Percentiles rank a stretch among this genome's conserved stretches.
These are phyloP conservation scores for Salix exigua DNA, from an alignment of 345 rosid species.

Conservation along the genomic window DNA sequence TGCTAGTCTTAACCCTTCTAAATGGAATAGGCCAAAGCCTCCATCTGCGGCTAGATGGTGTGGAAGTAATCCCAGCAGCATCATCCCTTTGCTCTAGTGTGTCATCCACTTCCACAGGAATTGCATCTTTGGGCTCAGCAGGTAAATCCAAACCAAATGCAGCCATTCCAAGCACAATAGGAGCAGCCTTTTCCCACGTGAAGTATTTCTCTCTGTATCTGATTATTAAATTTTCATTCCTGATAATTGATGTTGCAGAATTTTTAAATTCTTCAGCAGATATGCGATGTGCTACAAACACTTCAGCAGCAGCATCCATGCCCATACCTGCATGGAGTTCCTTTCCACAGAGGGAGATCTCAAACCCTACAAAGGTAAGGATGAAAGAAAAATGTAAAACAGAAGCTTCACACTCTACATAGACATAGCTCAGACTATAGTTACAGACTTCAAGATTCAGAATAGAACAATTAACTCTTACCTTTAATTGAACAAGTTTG, in stretches of 20 bases:
- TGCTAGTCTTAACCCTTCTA: slow-evolving; percentile 68
- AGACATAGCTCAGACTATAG: slow-evolving; percentile 12
- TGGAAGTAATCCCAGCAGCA: slow-evolving; percentile 37
- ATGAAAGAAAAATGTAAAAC: slow-evolving; percentile 14
- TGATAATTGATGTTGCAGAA: slow-evolving; percentile 50
- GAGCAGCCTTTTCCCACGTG: slow-evolving; percentile 81
- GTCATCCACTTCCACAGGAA: slow-evolving; percentile 56
- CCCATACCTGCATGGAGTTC: slow-evolving; percentile 78
- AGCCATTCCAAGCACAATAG: slow-evolving; percentile 63
- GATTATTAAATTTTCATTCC: slow-evolving; percentile 62
- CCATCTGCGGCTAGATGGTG: slow-evolving; percentile 68
- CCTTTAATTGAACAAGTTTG: slow-evolving; percentile 29
- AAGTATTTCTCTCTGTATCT: slow-evolving; percentile 58
- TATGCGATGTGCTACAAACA: slow-evolving; percentile 60
- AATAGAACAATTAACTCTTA: slow-evolving; percentile 23
- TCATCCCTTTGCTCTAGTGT: slow-evolving; percentile 32
- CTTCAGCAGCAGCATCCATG: slow-evolving; percentile 63
- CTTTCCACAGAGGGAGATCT: slow-evolving; percentile 78
- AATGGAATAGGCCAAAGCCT: slow-evolving; percentile 85
- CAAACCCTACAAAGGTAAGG: slow-evolving; percentile 51
- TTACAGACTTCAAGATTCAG: not conserved
- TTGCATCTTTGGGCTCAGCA: slow-evolving; percentile 52
- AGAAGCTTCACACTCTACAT: slow-evolving; percentile 11
- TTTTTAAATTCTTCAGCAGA: slow-evolving; percentile 57
- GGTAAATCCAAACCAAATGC: slow-evolving; percentile 69